A percentile compares a stretch with the other conserved stretches of the same genome.
Conservation (phyloP, 495 filamentous ascomycete genomes). For the Amorphotheca resinae region DNA sequence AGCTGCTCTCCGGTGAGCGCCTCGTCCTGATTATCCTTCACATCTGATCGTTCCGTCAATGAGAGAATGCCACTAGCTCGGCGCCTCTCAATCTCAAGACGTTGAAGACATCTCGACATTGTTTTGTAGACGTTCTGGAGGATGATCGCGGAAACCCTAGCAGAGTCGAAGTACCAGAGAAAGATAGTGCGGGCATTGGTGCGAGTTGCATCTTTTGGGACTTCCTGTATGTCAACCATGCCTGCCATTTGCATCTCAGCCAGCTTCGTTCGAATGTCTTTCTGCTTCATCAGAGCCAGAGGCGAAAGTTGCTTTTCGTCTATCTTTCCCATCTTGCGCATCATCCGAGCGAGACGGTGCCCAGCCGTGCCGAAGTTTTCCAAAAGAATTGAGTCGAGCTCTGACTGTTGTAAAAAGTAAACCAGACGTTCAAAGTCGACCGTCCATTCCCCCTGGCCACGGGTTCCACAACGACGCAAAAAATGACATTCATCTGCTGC, state of each 20-base stretch:
- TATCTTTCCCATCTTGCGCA: conserved; percentile 75
- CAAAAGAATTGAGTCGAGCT: conserved; percentile 67
- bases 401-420: conserved; percentile 51
- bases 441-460: conserved; percentile 59
- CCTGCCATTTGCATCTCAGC: conserved; percentile 69
- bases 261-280: conserved; percentile 70
- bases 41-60: conserved; percentile 69
- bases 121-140: conserved; percentile 72
- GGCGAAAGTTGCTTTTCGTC: conserved; percentile 76
- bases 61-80: conserved; percentile 55
- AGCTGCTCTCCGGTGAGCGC: conserved; percentile 57
- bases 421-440: conserved; percentile 63
- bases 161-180: conserved; percentile 78
- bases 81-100: conserved; percentile 55
- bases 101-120: conserved; percentile 77
- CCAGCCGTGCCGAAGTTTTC: conserved; percentile 64
- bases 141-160: conserved; percentile 50
- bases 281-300: conserved; percentile 62
- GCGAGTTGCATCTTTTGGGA: conserved; percentile 69
- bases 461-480: conserved; percentile 40
- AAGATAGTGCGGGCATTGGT: conserved; percentile 70
- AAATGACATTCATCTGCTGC: conserved; percentile 59
- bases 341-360: conserved; percentile 64
- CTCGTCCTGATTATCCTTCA: conserved; percentile 54
- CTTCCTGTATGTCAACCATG: conserved; percentile 80